These are phyloP conservation scores for Penicillium sp. DNA, from an alignment of 2,329 filamentous ascomycete species.

Conservation along the genomic window DNA sequence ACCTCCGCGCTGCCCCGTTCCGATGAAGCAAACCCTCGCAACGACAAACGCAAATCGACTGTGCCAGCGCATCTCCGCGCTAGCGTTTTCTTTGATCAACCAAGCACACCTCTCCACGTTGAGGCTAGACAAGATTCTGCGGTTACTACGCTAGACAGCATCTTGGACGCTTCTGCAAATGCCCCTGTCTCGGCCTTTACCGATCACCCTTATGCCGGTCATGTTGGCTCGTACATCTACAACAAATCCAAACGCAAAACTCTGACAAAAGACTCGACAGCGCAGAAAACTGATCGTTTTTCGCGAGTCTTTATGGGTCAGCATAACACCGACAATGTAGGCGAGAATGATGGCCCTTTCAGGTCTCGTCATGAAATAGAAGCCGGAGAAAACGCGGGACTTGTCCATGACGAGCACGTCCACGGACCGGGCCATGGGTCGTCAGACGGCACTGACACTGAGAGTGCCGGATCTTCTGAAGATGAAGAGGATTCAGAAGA, in stretches of 20 bases:
- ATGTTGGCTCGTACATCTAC: slow-evolving; percentile 71
- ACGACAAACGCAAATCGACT: slow-evolving; percentile 43
- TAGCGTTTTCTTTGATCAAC: slow-evolving; percentile 82
- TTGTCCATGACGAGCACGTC: slow-evolving; percentile 17
- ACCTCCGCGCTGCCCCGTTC: slow-evolving; percentile 48
- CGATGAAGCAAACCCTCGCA: slow-evolving; percentile 17
- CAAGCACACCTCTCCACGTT: slow-evolving; percentile 54
- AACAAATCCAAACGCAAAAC: slow-evolving; percentile 45
- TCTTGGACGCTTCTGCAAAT: slow-evolving; percentile 80
- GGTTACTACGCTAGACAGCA: slow-evolving; percentile 81
- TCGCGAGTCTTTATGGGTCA: slow-evolving; percentile 31
- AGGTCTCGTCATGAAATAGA: background rate
- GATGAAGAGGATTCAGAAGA: slow-evolving; percentile 45
- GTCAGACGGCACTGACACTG: slow-evolving; percentile 11
- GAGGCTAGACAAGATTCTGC: slow-evolving; percentile 71
- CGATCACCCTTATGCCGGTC: slow-evolving; percentile 78
- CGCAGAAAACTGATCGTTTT: slow-evolving; percentile 30
- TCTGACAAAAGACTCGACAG: slow-evolving; percentile 21
- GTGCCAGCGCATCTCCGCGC: slow-evolving; percentile 82
- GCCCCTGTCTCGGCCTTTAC: slow-evolving; percentile 90
- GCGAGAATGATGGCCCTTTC: background rate
- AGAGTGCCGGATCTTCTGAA: slow-evolving; percentile 24
- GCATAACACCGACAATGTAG: slow-evolving; percentile 10
- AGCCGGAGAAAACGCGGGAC: slow-evolving; percentile 14
- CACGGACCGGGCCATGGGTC: slow-evolving; percentile 8